Conservation (phyloP, 2,329 filamentous ascomycete genomes). For the Xylogone sp. region DNA sequence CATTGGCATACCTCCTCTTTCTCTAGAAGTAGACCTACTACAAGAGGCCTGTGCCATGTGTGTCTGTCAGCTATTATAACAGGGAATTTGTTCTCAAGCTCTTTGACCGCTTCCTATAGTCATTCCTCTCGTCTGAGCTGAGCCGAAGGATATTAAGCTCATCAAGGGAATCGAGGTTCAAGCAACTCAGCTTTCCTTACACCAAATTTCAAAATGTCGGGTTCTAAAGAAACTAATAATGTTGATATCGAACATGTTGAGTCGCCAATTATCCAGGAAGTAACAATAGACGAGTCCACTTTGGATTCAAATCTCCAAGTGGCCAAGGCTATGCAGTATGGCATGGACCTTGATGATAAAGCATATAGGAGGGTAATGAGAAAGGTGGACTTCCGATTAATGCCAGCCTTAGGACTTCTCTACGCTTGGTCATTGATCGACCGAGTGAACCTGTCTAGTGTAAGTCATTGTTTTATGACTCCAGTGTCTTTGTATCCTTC, state of each 20-base stretch:
- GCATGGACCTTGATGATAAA: neutral
- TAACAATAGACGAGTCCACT: neutral
- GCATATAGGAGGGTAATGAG: constrained; percentile 4
- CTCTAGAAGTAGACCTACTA: neutral
- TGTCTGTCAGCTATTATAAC: neutral
- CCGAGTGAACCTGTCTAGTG: neutral
- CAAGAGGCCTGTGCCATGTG: neutral
- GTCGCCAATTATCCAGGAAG: neutral
- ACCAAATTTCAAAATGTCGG: neutral
- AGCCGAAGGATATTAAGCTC: neutral
- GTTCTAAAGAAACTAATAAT: neutral
- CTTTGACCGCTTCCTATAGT: neutral
- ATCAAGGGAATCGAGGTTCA: neutral
- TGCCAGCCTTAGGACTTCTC: constrained; percentile 9
- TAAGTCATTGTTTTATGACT: neutral
- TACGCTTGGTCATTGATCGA: constrained; percentile 8
- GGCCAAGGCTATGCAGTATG: neutral
- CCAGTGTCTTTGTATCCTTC: neutral
- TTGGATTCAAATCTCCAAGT: neutral
- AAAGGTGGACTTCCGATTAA: constrained; percentile 11
- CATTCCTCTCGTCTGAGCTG: neutral
- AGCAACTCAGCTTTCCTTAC: neutral
- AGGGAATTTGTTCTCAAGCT: neutral
- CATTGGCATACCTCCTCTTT: neutral
- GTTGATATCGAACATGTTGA: neutral